Percentiles rank a stretch among this genome's conserved stretches.
phyloP scores from a whole-genome alignment of 495 filamentous ascomycete species.

The Staphylotrichum tortipilum region DNA sequence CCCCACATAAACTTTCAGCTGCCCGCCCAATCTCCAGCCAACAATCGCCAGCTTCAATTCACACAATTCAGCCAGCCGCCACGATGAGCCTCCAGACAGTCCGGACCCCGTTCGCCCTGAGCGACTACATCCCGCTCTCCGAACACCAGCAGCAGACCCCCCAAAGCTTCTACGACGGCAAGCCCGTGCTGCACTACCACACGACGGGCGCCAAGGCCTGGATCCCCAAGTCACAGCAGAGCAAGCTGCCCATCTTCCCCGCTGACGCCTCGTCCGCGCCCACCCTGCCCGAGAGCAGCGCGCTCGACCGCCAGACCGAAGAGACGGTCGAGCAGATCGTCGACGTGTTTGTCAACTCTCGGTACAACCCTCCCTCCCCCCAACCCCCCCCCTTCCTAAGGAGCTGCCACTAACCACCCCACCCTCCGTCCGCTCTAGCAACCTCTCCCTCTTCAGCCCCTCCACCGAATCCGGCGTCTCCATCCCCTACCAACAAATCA shows the following conservation, averaged over 20 bases:
- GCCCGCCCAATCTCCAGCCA: not conserved
- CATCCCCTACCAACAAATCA: slow-evolving; percentile 82
- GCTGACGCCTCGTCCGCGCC: slow-evolving; percentile 23
- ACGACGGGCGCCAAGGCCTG: slow-evolving; percentile 52
- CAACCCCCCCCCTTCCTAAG: not conserved
- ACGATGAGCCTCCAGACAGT: slow-evolving; percentile 35
- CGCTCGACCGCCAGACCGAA: slow-evolving; percentile 28
- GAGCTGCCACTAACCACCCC: no score
- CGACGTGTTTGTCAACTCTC: slow-evolving; percentile 70
- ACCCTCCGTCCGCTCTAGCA: slow-evolving; percentile 37
- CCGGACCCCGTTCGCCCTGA: slow-evolving; percentile 30
- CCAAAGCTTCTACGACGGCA: slow-evolving; percentile 67
- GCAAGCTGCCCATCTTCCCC: slow-evolving; percentile 45
- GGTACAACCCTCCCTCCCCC: slow-evolving; percentile 41
- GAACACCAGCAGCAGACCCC: slow-evolving; percentile 83
- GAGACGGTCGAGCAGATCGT: slow-evolving; percentile 41
- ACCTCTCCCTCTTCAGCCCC: slow-evolving; percentile 63
- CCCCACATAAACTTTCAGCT: slow-evolving; percentile 18
- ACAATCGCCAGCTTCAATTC: not conserved
- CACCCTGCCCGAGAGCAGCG: slow-evolving; percentile 23
- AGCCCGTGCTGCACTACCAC: slow-evolving; percentile 73
- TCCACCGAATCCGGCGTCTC: slow-evolving; percentile 52
- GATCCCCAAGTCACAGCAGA: slow-evolving; percentile 35
- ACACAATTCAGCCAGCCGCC: not conserved
- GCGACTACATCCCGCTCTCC: slow-evolving; percentile 60